phyloP scores from a whole-genome alignment of 176 grass and related monocot genomes.

The Triticum turgidum region DNA sequence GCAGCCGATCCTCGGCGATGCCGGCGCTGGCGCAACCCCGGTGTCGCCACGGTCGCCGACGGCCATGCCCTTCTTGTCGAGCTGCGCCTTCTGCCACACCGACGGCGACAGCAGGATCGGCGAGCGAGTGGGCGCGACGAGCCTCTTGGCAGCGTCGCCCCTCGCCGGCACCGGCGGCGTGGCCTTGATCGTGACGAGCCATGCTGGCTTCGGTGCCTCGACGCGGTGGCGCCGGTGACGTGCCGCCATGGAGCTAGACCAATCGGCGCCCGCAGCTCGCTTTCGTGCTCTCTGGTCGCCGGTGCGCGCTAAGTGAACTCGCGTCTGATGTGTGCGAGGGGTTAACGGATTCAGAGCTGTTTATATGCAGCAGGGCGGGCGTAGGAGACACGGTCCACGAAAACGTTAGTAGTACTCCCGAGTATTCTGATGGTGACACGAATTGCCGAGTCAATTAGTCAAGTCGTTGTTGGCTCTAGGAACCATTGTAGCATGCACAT shows the following conservation, averaged over 20 bases:
- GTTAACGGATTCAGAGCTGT: neutral
- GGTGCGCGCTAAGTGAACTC: neutral
- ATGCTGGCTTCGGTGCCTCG: slow-evolving; percentile 31
- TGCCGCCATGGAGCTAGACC: slow-evolving; percentile 17
- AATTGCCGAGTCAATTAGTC: neutral
- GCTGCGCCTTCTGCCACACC: slow-evolving; percentile 5
- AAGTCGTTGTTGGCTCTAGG: slow-evolving; percentile 22
- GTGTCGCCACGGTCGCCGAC: neutral
- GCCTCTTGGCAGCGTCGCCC: slow-evolving; percentile 16
- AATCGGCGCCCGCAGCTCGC: neutral
- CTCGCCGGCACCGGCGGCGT: neutral
- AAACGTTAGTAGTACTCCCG: neutral
- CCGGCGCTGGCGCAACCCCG: slow-evolving; percentile 16
- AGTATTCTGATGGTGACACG: neutral
- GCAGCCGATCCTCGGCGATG: slow-evolving; percentile 51
- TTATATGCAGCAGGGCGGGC: neutral
- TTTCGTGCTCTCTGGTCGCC: neutral
- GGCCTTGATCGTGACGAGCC: slow-evolving; percentile 20
- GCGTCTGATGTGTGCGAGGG: neutral
- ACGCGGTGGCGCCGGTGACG: slow-evolving; percentile 17
- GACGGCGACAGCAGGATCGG: slow-evolving; percentile 36
- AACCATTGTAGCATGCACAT: too few relatives aligned
- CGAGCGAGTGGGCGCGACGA: neutral
- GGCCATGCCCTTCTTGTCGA: neutral
- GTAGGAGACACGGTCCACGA: neutral